Conservation (phyloP, 2,329 filamentous ascomycete species). For the Trichophyton benhamiae region DNA sequence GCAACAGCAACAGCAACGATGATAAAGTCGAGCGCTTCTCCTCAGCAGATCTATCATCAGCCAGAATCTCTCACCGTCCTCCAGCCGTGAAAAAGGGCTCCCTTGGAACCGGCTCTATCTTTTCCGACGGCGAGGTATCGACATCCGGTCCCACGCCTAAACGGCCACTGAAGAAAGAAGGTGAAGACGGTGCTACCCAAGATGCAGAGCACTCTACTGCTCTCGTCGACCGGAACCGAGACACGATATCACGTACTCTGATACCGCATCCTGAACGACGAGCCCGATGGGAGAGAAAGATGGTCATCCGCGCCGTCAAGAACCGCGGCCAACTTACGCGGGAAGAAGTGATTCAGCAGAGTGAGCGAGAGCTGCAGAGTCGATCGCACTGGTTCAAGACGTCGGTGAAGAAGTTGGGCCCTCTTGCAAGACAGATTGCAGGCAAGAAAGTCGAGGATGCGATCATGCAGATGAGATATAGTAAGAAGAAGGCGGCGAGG, state of each 20-base stretch:
- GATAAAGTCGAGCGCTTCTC: too few relatives aligned
- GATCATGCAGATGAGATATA: constrained; percentile 87
- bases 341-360: constrained; percentile 54
- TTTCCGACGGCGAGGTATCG: constrained; percentile 24
- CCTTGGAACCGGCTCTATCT: constrained; percentile 30
- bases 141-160: constrained; percentile 14
- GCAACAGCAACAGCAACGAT: not conserved
- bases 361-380: constrained; percentile 45
- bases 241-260: constrained; percentile 49
- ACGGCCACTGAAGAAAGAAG: not conserved
- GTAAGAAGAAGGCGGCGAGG: constrained; percentile 78
- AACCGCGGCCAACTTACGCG: constrained; percentile 55
- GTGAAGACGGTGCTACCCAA: constrained; percentile 3
- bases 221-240: constrained; percentile 32
- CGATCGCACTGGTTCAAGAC: constrained; percentile 68
- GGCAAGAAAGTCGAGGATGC: constrained; percentile 93
- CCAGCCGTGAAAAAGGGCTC: constrained; percentile 21
- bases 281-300: constrained; percentile 67
- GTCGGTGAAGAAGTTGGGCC: constrained; percentile 79
- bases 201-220: constrained; percentile 11
- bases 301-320: constrained; percentile 64
- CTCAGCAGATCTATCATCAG: not conserved
- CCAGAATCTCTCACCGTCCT: constrained; percentile 8
- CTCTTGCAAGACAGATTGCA: constrained; percentile 73
- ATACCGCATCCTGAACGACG: constrained; percentile 65